Evolutionary conservation across 2,329 filamentous ascomycete species (phyloP).

Genomic region (Shiraia sp.): DNA sequence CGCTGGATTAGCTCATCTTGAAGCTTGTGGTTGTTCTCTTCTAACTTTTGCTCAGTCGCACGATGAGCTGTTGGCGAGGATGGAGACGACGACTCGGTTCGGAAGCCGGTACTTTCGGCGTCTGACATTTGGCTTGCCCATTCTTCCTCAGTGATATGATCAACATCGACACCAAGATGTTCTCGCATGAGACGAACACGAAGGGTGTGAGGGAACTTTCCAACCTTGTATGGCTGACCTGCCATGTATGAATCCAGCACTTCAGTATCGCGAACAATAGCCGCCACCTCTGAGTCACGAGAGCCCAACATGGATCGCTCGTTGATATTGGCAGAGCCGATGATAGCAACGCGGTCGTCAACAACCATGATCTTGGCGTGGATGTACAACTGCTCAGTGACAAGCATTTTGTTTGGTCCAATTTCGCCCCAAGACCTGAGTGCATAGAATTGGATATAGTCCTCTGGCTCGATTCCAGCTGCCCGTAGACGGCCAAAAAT

Average conservation of each 20-base stretch:
- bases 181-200: constrained; percentile 95
- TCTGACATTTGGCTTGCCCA: constrained; percentile 39
- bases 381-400: constrained; percentile 96
- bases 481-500: constrained; percentile 86
- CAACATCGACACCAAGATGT: constrained; percentile 93
- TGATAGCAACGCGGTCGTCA: constrained; percentile 89
- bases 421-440: constrained; percentile 91
- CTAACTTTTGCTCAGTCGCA: constrained; percentile 45
- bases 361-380: constrained; percentile 97
- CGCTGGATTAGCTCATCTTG: constrained; percentile 62
- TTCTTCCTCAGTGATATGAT: constrained; percentile 65
- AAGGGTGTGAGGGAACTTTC: constrained; percentile 88
- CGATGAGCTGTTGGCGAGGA: constrained; percentile 39
- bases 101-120: constrained; percentile 71
- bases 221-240: constrained; percentile 84
- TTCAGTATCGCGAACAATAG: constrained; percentile 88
- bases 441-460: constrained; percentile 95
- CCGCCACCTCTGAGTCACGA: constrained; percentile 89
- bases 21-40: constrained; percentile 46
- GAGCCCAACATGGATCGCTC: constrained; percentile 93
- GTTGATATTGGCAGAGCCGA: constrained; percentile 98
- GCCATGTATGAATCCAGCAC: constrained; percentile 93
- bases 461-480: constrained; percentile 84
- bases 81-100: constrained; percentile 40
- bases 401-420: constrained; percentile 76